Base-by-base conservation (phyloP, 495 filamentous ascomycete species). In the Aspergillus nanangensis region DNA sequence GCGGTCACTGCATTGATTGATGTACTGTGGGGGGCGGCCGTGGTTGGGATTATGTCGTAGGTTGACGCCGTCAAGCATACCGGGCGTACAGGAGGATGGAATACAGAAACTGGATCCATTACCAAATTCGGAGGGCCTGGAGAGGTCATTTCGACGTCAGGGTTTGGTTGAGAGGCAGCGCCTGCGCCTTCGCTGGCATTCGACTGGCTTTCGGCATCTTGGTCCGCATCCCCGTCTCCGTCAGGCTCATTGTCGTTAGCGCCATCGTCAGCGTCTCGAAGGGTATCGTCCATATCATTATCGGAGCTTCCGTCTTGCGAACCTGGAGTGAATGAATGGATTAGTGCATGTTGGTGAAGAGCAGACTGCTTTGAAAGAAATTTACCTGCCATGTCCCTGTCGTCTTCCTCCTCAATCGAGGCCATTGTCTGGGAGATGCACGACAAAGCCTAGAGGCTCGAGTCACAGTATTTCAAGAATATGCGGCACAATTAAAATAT, bases 41-140 rank as follows among this genome's bases (percentile, higher is more conserved):
- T 96, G 18, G 95, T 97, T 5, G 93, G 93, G 5, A 92, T 85
- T 33, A 99, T 95, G 65, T 99, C 93, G 75, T 97, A 99, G 11
- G 82, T 82, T 21, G 76, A 66, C n/a, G 94, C 93, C 7, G 79
- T 85, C 19, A 92, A 71, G 35, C 81, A 88, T 57, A 95, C 94
- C 22, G 84, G 66, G n/a, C 88, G 84, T 24, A 92, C 72, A 32
- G 67, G 78, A 0, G 87, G 90, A 23, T 81, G 81, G 43, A 70
- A 68, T 19, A 59, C 59, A 31, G 66, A 63, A 40, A 65, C 55
- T 14, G 57, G 55, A 34, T 70, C 68, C 5, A 61, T 41, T 18
- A 40, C 57, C 34, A 52, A 48, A 53, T 58, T 72, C 15, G 56
- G 56, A 48, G 62, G 63, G 31, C 54, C 48, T 22, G 65, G 58